Percentiles rank a stretch among this genome's conserved stretches.
These are phyloP conservation scores for Aspergillus tanneri DNA, from an alignment of 2,329 filamentous ascomycete genomes.

Conservation along the genomic window DNA sequence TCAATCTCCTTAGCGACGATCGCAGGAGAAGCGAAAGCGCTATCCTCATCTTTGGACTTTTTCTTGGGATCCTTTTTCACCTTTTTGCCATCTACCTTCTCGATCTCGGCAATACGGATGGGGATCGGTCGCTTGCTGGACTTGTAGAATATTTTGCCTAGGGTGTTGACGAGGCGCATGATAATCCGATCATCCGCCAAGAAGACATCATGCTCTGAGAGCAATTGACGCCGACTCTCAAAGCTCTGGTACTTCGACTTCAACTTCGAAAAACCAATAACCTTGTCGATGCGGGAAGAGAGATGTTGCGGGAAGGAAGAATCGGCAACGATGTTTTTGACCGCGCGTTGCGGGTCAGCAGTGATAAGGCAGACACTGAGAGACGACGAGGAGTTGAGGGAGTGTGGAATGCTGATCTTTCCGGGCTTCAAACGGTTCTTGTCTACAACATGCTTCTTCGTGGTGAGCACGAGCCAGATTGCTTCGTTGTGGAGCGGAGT, in stretches of 20 bases:
- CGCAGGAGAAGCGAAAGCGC: constrained; percentile 57
- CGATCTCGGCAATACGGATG: constrained; percentile 65
- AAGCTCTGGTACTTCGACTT: constrained; percentile 87
- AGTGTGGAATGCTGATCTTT: constrained; percentile 76
- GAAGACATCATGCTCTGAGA: constrained; percentile 87
- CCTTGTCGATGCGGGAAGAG: constrained; percentile 66
- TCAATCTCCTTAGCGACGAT: constrained; percentile 79
- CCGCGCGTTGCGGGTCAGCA: constrained; percentile 76
- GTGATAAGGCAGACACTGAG: constrained; percentile 82
- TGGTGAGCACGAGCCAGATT: constrained; percentile 62
- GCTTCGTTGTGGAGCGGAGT: constrained; percentile 50
- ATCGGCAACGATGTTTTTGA: constrained; percentile 82
- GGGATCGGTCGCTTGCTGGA: constrained; percentile 84
- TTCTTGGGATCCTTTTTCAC: constrained; percentile 58
- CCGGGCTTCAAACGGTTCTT: constrained; percentile 77
- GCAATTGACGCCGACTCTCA: constrained; percentile 80
- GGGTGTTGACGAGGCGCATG: constrained; percentile 67
- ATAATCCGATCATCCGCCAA: constrained; percentile 85
- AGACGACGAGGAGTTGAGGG: constrained; percentile 65
- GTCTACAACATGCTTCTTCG: constrained; percentile 68
- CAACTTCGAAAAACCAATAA: constrained; percentile 82
- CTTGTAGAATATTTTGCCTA: constrained; percentile 94
- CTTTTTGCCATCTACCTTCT: constrained; percentile 60
- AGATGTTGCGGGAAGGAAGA: constrained; percentile 68
- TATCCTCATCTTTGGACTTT: constrained; percentile 43